Percentiles rank a stretch among this genome's conserved stretches.
phyloP scores from a whole-genome alignment of 371 early-diverging fungal genomes.

The Haplosporangium sp. region DNA sequence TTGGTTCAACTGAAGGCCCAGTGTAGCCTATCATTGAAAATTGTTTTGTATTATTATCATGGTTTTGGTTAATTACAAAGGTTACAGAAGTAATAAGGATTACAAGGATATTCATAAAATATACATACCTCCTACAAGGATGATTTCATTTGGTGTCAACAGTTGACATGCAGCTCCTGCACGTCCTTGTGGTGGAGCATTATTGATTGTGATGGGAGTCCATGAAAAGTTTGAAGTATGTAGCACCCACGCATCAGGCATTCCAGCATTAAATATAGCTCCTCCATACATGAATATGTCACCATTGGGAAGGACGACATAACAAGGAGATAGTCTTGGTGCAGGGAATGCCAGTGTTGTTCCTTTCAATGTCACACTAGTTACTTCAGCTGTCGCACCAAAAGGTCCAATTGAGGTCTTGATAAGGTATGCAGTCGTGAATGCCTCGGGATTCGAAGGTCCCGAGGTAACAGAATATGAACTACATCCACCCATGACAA shows the following conservation, averaged over 20 bases:
- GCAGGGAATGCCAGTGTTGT: not conserved
- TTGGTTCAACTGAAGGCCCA: not conserved
- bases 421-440: not conserved
- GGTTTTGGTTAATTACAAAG: too few species aligned
- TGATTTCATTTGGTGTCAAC: slow-evolving; percentile 3
- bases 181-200: not conserved
- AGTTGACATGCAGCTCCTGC: slow-evolving; percentile 7
- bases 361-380: not conserved
- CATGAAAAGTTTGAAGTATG: not conserved
- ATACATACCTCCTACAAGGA: slow-evolving; percentile 5
- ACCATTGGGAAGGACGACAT: slow-evolving; percentile 3
- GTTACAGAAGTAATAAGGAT: not conserved
- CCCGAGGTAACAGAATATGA: not conserved
- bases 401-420: not conserved
- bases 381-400: not conserved
- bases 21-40: not conserved
- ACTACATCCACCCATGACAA: slow-evolving; percentile 13
- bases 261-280: not conserved
- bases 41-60: too few species aligned
- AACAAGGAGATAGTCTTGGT: slow-evolving; percentile 7
- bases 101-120: not conserved
- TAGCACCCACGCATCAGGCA: slow-evolving; percentile 4
- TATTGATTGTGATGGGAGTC: not conserved
- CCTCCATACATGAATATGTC: slow-evolving; percentile 17
- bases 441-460: not conserved